Evolutionary conservation across 305 asterid genomes (phyloP), one percentile per base, ranked within the genome.

Genomic region (Rubia peregrina): DNA sequence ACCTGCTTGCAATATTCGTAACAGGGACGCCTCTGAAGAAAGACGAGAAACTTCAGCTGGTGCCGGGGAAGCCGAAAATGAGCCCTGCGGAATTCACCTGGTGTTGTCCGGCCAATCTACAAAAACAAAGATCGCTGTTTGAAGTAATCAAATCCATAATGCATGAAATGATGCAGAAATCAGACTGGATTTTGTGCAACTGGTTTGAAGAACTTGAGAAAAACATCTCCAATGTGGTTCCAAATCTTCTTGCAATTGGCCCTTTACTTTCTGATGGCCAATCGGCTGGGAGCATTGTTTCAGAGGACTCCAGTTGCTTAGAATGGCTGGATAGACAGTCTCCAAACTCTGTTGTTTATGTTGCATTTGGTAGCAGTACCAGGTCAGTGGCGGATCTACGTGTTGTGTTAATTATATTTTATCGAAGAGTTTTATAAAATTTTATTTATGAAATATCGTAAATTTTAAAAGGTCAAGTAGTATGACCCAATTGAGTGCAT

Each of bases 241-340:
- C 84, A 4, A 83, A 79, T 75, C 59, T 84, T 38, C 64, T 82
- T 57, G 24, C 90, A 4, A 61, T 87, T 12, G 90, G 89, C 16
- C 90, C 90, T 3, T 24, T 87, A 43, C 88, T 83, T 0, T 68
- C 83, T 44, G 61, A 79, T 42, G 83, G 82, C 8, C 78, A 42
- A 19, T 71, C 82, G 6, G 55, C 80, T 26, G 84, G 85, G 0
- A 83, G 84, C 26, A 68, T 85, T 16, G 77, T 38, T 33, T 63
- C 84, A 0, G 85, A 83, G 62, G 90, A 85, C 83, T 69, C 87
- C 1, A 80, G 79, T 22, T 85, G 90, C 81, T 69, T 87, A 65
- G n/a, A 14, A 51, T 87, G 89, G 88, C 92, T 87, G 6, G 84
- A 87, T 75, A 78, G 76, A 26, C 88, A 83, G 19, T 65, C 85